phyloP scores from a whole-genome alignment of 495 filamentous ascomycete genomes.

The Aspergillus cavernicola region DNA sequence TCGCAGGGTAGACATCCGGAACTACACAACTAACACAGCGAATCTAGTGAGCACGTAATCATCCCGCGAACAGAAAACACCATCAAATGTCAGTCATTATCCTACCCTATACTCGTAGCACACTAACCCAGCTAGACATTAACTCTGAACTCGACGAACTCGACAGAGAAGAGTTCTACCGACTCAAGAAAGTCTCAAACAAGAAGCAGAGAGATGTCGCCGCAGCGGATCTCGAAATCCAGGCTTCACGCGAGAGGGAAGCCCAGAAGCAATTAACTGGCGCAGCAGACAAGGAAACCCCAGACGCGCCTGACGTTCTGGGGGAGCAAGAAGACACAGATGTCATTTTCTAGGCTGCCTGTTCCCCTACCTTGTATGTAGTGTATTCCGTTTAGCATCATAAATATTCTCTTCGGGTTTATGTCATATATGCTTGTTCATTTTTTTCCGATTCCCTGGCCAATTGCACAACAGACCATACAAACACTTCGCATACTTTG shows the following conservation, averaged over 20 bases:
- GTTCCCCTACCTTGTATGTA: constrained; percentile 21
- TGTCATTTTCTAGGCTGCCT: constrained; percentile 74
- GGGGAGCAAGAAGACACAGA: constrained; percentile 87
- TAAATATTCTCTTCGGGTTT: constrained; percentile 5
- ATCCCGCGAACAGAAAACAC: constrained; percentile 98
- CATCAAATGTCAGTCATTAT: constrained; percentile 72
- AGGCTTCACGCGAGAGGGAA: constrained; percentile 51
- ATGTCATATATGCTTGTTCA: constrained; percentile 19
- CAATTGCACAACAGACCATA: neutral
- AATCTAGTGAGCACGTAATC: constrained; percentile 78
- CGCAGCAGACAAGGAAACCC: constrained; percentile 31
- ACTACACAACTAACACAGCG: constrained; percentile 16
- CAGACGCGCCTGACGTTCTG: constrained; percentile 63
- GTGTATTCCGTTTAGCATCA: constrained; percentile 21
- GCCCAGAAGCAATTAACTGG: constrained; percentile 36
- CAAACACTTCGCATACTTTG: neutral
- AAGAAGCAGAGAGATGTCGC: constrained; percentile 88
- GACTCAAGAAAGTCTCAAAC: constrained; percentile 94
- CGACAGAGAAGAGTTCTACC: constrained; percentile 97
- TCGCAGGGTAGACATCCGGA: neutral
- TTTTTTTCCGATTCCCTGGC: constrained; percentile 2
- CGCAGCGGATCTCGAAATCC: constrained; percentile 69
- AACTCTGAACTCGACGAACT: constrained; percentile 98
- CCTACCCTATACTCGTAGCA: neutral
- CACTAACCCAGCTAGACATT: constrained; percentile 62